Evolutionary conservation across 495 filamentous ascomycete species (phyloP).

Genomic region (Aspergillus ellipticus): DNA sequence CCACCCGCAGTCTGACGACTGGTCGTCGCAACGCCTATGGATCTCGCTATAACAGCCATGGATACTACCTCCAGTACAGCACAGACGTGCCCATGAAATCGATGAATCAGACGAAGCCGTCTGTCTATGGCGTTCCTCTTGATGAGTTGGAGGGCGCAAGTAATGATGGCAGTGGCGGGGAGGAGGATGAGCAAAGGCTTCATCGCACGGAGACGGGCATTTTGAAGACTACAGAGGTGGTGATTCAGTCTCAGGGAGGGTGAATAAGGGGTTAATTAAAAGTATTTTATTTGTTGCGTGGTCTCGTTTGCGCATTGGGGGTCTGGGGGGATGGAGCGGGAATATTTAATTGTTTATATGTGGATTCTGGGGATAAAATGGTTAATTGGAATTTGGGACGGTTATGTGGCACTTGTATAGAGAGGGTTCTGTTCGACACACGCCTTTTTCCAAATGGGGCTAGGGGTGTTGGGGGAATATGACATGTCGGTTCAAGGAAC

Average conservation of each 20-base stretch:
- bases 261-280: too few species aligned
- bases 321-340: too few species aligned
- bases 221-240: conserved; percentile 1
- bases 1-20: conserved; percentile 7
- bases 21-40: conserved; percentile 1
- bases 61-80: conserved; percentile 1
- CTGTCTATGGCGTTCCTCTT: not conserved
- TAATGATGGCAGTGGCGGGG: not conserved
- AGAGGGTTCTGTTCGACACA: too few species aligned
- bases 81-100: not conserved
- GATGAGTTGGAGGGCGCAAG: not conserved
- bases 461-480: too few species aligned
- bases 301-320: too few species aligned
- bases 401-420: too few species aligned
- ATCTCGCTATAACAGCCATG: not conserved
- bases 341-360: too few species aligned
- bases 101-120: not conserved
- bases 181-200: not conserved
- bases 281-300: too few species aligned
- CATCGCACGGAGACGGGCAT: not conserved
- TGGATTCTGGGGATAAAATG: too few species aligned
- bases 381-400: too few species aligned
- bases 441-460: too few species aligned
- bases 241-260: not conserved
- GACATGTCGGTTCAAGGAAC: too few species aligned